Conservation (phyloP, 345 rosid species). For the Aquilaria malaccensis region DNA sequence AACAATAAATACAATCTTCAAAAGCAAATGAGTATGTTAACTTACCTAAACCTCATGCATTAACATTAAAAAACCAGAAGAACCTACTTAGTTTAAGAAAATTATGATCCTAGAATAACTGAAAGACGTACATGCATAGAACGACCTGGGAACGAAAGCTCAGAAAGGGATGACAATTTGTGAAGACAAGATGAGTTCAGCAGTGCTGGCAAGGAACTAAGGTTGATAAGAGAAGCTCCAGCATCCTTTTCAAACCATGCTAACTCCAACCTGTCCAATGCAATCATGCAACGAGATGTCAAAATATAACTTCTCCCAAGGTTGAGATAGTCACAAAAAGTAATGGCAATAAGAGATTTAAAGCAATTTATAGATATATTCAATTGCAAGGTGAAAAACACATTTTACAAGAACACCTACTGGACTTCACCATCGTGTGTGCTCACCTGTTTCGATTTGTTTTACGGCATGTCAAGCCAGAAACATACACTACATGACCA, state of each 20-base stretch:
- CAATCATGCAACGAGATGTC: conserved; percentile 3
- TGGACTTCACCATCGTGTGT: neutral
- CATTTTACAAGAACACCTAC: too few relatives aligned
- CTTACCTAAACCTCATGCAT: too few relatives aligned
- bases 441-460: conserved; percentile 47
- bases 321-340: neutral
- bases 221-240: conserved; percentile 60
- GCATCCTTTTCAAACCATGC: conserved; percentile 57
- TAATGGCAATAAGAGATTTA: neutral
- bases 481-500: conserved; percentile 65
- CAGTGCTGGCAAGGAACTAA: conserved; percentile 82
- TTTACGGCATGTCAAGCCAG: conserved; percentile 72
- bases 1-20: too few relatives aligned
- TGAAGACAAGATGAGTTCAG: conserved; percentile 80
- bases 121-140: conserved; percentile 33
- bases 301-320: neutral
- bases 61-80: too few relatives aligned
- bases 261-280: conserved; percentile 57
- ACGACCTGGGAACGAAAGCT: conserved; percentile 35
- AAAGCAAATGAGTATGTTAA: too few relatives aligned
- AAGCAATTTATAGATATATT: neutral
- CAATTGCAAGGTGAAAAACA: neutral
- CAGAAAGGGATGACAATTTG: conserved; percentile 44
- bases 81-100: too few relatives aligned
- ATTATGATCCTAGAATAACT: neutral